Percentiles rank a stretch among this genome's conserved stretches.
These are phyloP conservation scores for Talaromyces liani DNA, from an alignment of 495 filamentous ascomycete genomes.

Conservation along the genomic window DNA sequence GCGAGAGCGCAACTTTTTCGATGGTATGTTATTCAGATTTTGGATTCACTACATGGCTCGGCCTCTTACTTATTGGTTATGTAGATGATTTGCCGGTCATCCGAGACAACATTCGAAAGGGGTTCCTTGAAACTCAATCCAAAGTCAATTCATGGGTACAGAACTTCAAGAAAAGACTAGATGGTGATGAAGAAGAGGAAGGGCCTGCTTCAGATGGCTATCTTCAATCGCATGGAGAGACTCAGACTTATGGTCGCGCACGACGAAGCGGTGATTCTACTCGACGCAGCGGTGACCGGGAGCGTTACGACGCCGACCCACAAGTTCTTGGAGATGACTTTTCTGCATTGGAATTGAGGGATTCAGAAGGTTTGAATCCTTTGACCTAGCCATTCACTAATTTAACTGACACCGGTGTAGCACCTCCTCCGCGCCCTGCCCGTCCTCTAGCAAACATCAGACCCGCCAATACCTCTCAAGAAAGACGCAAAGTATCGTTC, in stretches of 20 bases:
- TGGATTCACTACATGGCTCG: not conserved
- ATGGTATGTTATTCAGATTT: conserved; percentile 42
- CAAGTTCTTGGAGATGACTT: conserved; percentile 87
- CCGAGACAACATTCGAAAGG: conserved; percentile 86
- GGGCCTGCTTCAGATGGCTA: conserved; percentile 38
- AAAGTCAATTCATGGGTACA: conserved; percentile 91
- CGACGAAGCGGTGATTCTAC: conserved; percentile 50
- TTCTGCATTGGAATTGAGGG: conserved; percentile 73
- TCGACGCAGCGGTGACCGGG: conserved; percentile 71
- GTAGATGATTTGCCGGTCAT: conserved; percentile 89
- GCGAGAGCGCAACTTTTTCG: conserved; percentile 80
- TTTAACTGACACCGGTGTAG: conserved; percentile 25
- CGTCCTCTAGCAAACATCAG: conserved; percentile 71
- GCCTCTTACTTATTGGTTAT: conserved; percentile 12
- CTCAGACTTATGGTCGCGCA: conserved; percentile 26
- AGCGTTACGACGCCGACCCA: conserved; percentile 94
- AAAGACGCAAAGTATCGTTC: conserved; percentile 71
- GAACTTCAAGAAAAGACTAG: conserved; percentile 81
- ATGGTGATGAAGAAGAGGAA: conserved; percentile 66
- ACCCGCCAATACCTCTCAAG: conserved; percentile 66
- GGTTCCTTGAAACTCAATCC: conserved; percentile 87
- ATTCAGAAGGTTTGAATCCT: conserved; percentile 54
- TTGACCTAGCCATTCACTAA: not conserved
- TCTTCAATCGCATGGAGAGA: conserved; percentile 22
- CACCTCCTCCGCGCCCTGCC: conserved; percentile 44